Base-by-base conservation (phyloP, 768 basidiomycete species). In the Pleurotus citrinopileatus region DNA sequence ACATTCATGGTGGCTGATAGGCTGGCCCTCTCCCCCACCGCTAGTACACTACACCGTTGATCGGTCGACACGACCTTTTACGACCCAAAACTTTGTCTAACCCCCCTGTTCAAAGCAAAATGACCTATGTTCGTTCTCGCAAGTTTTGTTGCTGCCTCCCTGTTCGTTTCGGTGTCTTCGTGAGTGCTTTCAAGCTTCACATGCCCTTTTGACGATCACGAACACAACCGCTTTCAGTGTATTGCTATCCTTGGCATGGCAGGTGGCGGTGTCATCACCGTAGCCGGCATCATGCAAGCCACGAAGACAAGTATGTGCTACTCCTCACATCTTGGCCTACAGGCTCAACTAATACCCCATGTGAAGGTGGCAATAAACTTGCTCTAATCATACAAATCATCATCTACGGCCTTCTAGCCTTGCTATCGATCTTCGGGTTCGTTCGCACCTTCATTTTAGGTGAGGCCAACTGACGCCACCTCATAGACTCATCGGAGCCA, bases 101-200 rank as follows among this genome's bases (percentile, higher is more conserved):
- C 43, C 36, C 32, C 43, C 55, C 58, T 55, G 28, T 9, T 47
- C 48, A 51, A 59, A 51, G n/a, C 54, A 66, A 57, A 57, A 74
- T 73, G 70, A 65, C 67, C 17, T 62, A 66, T 53, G 70, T 75
- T 56, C 58, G 56, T 40, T 69, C 71, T 45, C 74, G 76, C 59
- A 78, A 69, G 34, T 79, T 77, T 63, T 79, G 76, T 60, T 77
- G 75, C 68, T 79, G 78, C 63, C 71, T 79, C 46, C 77, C 79
- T 7, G 74, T 76, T 29, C 66, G 79, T 58, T 73, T 71, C 40
- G 79, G 78, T 43, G 76, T 75, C 42, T 65, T 79, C 43, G 77
- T 79, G 54, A 59, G 78, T 40, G 38, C n/a, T n/a, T n/a, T n/a
- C n/a, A n/a, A n/a, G n/a, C n/a, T n/a, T 67, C 22, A 19, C 15